phyloP scores from a whole-genome alignment of 495 filamentous ascomycete species.

The Xylaria acuta region DNA sequence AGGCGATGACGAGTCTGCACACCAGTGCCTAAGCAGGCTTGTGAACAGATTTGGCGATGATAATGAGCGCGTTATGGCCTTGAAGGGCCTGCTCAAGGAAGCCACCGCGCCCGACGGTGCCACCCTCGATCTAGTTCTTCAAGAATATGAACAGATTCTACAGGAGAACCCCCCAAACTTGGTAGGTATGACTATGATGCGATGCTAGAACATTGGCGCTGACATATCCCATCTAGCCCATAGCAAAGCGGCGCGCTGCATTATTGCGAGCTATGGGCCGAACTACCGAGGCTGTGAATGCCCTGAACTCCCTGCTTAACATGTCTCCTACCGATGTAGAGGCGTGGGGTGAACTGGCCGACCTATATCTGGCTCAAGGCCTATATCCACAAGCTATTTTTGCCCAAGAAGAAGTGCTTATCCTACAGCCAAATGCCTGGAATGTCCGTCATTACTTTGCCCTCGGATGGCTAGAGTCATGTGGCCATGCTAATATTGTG shows the following conservation, averaged over 20 bases:
- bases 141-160: conserved; percentile 78
- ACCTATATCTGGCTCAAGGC: conserved; percentile 80
- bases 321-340: conserved; percentile 90
- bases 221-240: conserved; percentile 60
- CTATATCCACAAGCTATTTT: conserved; percentile 83
- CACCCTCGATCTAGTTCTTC: conserved; percentile 70
- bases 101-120: conserved; percentile 71
- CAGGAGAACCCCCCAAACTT: conserved; percentile 79
- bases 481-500: conserved; percentile 36
- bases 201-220: conserved; percentile 26
- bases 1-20: conserved; percentile 79
- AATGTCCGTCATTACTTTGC: conserved; percentile 66
- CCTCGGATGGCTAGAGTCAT: background rate
- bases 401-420: conserved; percentile 86
- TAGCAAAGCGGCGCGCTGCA: conserved; percentile 84
- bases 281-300: conserved; percentile 72
- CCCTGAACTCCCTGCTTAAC: conserved; percentile 76
- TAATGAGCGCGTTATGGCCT: conserved; percentile 83
- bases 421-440: conserved; percentile 93
- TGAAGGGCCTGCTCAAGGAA: conserved; percentile 85
- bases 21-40: conserved; percentile 73
- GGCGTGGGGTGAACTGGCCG: conserved; percentile 90
- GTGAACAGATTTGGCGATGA: conserved; percentile 77
- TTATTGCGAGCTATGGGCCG: conserved; percentile 75
- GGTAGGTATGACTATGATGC: conserved; percentile 53